Conservation (phyloP, 345 rosid genomes). For the Salix exigua region DNA sequence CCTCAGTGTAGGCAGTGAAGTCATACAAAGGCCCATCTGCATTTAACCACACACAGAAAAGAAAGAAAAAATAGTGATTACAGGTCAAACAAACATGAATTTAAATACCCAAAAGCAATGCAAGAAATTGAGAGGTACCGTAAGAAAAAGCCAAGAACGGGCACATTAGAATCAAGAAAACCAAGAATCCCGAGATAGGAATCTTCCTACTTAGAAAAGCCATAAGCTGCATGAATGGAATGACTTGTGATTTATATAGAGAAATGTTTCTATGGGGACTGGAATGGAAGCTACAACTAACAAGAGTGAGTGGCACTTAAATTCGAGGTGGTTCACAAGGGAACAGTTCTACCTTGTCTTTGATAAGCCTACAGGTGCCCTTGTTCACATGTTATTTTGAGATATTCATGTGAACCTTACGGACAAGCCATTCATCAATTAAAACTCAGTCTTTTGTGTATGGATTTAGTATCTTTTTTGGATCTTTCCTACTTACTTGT, state of each 20-base stretch:
- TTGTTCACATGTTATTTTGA: constrained; percentile 27
- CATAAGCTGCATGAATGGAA: neutral
- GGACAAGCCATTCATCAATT: neutral
- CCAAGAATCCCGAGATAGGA: constrained; percentile 13
- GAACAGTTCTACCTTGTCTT: neutral
- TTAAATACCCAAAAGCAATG: neutral
- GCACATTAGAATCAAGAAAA: constrained; percentile 24
- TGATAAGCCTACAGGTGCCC: neutral
- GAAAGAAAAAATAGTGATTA: neutral
- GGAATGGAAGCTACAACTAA: neutral
- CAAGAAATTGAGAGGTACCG: neutral
- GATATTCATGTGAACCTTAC: constrained; percentile 15
- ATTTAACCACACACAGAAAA: constrained; percentile 6
- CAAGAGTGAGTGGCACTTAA: neutral
- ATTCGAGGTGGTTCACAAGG: constrained; percentile 27
- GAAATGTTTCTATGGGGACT: neutral
- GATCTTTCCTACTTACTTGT: neutral
- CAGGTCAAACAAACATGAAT: neutral
- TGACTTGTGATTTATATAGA: neutral
- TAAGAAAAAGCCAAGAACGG: constrained; percentile 23
- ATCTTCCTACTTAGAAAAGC: neutral
- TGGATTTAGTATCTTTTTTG: neutral
- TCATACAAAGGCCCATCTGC: constrained; percentile 66
- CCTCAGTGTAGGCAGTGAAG: constrained; percentile 67
- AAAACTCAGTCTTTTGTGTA: neutral